These are phyloP conservation scores for Aspergillus intermedius DNA, from an alignment of 2,329 filamentous ascomycete genomes.

Conservation along the genomic window DNA sequence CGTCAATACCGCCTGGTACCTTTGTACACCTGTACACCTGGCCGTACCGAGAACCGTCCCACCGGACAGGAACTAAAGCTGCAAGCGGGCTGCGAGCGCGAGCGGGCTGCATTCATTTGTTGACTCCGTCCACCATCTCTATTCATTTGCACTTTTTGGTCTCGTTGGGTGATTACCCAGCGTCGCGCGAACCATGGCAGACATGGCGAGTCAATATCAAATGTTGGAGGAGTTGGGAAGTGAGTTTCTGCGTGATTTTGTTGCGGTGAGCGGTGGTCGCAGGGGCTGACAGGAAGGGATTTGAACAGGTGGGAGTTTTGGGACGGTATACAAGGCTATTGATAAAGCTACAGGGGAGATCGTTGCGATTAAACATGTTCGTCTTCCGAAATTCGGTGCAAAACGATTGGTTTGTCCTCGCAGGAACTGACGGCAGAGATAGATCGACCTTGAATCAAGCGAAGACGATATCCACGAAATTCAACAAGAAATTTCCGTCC, in stretches of 20 bases:
- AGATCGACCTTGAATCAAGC: slow-evolving; percentile 98
- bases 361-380: slow-evolving; percentile 92
- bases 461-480: slow-evolving; percentile 98
- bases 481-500: slow-evolving; percentile 89
- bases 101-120: no score
- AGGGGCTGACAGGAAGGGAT: neutral
- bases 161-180: no score
- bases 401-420: neutral
- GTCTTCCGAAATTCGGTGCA: slow-evolving; percentile 25
- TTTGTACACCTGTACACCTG: no score
- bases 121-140: no score
- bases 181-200: slow-evolving; percentile 29
- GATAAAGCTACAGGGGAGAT: slow-evolving; percentile 84
- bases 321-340: slow-evolving; percentile 93
- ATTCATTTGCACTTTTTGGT: no score
- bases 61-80: no score
- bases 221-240: slow-evolving; percentile 94
- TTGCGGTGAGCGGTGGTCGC: neutral
- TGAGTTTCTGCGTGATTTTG: slow-evolving; percentile 45
- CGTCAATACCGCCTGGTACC: no score
- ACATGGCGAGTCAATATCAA: slow-evolving; percentile 79
- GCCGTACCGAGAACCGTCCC: no score
- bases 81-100: no score
- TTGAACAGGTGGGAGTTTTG: slow-evolving; percentile 77
- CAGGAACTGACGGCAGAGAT: slow-evolving; percentile 5